These are phyloP conservation scores for Jacaranda mimosifolia DNA, from an alignment of 257 asterid species.

Conservation along the genomic window DNA sequence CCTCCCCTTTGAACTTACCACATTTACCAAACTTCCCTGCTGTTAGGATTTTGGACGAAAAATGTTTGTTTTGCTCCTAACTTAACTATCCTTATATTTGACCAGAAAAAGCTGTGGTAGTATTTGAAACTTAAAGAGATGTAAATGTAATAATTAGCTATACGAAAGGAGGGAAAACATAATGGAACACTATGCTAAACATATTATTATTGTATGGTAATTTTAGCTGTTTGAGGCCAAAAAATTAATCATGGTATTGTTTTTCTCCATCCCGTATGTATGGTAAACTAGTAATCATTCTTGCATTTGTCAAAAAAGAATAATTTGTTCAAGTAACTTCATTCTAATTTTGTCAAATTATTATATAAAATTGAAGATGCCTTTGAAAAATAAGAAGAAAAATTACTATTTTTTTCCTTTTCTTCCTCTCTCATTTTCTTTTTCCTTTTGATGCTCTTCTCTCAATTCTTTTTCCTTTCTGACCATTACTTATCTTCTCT, in stretches of 20 bases:
- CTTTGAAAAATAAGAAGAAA: background rate
- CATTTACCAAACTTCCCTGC: background rate
- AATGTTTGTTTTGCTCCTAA: background rate
- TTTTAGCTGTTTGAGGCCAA: background rate
- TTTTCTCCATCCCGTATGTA: background rate
- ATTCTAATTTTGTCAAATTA: background rate
- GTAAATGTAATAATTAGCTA: background rate
- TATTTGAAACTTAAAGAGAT: background rate
- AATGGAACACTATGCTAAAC: background rate
- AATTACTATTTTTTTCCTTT: background rate
- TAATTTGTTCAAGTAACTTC: background rate
- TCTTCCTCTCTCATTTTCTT: background rate
- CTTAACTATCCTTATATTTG: background rate
- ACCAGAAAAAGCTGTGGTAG: background rate
- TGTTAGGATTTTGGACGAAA: background rate
- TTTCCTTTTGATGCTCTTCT: background rate
- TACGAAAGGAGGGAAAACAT: background rate
- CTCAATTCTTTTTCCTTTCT: background rate
- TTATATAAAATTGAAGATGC: background rate
- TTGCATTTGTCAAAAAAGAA: background rate
- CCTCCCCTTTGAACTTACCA: background rate
- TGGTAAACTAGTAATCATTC: conserved; percentile 1
- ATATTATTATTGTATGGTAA: background rate
- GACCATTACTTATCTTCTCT: no score
- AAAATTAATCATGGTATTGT: background rate